These are phyloP conservation scores for Hirsutella rhossiliensis DNA, from an alignment of 2,329 filamentous ascomycete genomes.

Conservation along the genomic window DNA sequence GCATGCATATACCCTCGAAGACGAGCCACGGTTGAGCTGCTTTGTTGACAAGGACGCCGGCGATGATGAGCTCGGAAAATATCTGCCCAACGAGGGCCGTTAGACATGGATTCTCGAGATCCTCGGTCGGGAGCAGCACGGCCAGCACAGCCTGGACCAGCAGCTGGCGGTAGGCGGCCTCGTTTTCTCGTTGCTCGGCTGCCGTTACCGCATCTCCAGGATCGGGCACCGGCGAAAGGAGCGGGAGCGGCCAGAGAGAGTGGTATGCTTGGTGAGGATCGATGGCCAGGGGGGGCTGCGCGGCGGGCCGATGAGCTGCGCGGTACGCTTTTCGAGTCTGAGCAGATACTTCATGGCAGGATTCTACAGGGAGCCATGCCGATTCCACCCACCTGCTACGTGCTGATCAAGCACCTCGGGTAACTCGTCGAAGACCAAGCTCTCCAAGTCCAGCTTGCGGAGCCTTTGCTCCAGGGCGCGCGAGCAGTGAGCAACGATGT, in stretches of 20 bases:
- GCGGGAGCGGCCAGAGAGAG: slow-evolving; percentile 67
- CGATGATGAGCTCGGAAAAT: slow-evolving; percentile 79
- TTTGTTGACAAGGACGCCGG: slow-evolving; percentile 68
- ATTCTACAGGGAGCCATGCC: not conserved
- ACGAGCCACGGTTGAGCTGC: slow-evolving; percentile 80
- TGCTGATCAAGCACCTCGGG: slow-evolving; percentile 73
- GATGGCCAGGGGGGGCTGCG: slow-evolving; percentile 45
- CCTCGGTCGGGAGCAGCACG: slow-evolving; percentile 80
- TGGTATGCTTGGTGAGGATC: slow-evolving; percentile 67
- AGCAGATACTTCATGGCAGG: not conserved
- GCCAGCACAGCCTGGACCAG: slow-evolving; percentile 74
- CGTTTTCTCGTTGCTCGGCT: slow-evolving; percentile 59
- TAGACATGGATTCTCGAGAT: slow-evolving; percentile 78
- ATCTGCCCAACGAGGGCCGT: slow-evolving; percentile 77
- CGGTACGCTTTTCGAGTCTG: slow-evolving; percentile 51
- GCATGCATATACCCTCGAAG: slow-evolving; percentile 71
- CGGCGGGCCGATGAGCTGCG: slow-evolving; percentile 46
- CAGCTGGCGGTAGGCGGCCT: slow-evolving; percentile 74
- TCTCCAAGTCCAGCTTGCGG: slow-evolving; percentile 70
- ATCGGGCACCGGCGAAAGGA: slow-evolving; percentile 64
- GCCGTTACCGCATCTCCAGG: slow-evolving; percentile 35
- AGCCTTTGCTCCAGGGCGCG: slow-evolving; percentile 77
- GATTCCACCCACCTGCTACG: slow-evolving; percentile 47
- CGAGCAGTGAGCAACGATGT: slow-evolving; percentile 86
- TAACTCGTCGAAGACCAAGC: slow-evolving; percentile 75